Percentiles rank a stretch among this genome's conserved stretches.
Evolutionary conservation across 2,329 filamentous ascomycete species (phyloP).

Genomic region (Zasmidium citrigriseum): DNA sequence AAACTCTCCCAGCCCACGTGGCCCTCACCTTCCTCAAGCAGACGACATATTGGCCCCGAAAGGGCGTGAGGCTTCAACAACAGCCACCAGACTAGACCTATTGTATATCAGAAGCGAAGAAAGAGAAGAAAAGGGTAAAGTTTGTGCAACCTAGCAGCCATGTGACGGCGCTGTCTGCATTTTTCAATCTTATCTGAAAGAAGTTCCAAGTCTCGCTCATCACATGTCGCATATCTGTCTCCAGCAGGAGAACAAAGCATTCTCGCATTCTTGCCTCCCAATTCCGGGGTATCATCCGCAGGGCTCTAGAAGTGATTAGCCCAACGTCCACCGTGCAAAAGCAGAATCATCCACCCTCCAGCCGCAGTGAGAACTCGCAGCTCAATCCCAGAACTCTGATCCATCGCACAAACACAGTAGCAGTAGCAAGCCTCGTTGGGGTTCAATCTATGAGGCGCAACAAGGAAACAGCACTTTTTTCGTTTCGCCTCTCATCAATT

Average conservation of each 20-base stretch:
- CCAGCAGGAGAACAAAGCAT: no score
- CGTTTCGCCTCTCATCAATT: slow-evolving; percentile 4
- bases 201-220: not conserved
- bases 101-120: no score
- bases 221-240: slow-evolving; percentile 2
- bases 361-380: not conserved
- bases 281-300: slow-evolving; percentile 9
- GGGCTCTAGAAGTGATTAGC: slow-evolving; percentile 9
- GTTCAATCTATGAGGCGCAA: slow-evolving; percentile 9
- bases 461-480: not conserved
- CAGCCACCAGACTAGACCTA: no score
- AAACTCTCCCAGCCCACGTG: no score
- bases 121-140: not conserved
- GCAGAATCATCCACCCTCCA: not conserved
- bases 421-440: slow-evolving; percentile 4
- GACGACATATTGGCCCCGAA: no score
- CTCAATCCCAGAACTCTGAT: slow-evolving; percentile 1
- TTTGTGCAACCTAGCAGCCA: not conserved
- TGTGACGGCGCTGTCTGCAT: slow-evolving; percentile 5
- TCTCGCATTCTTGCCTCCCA: slow-evolving; percentile 3
- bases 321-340: slow-evolving; percentile 5
- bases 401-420: not conserved
- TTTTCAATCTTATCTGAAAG: slow-evolving; percentile 2
- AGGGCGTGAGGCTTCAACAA: no score
- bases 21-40: no score